Percentiles rank a stretch among this genome's conserved stretches.
Conservation (phyloP, 495 filamentous ascomycete genomes). For the Penicillium coffeae region DNA sequence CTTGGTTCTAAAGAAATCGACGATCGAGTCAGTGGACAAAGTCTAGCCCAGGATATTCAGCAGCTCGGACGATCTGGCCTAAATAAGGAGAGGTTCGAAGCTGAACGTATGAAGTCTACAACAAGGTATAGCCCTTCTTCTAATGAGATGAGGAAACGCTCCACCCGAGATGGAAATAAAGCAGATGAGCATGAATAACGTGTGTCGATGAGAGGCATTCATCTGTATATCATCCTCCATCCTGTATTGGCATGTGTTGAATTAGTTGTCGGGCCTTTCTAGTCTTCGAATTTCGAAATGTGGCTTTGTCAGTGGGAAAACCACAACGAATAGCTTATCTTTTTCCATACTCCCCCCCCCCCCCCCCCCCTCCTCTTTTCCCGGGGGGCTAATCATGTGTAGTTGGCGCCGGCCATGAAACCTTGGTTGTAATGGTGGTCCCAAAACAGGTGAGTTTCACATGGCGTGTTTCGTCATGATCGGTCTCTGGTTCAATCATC, state of each 20-base stretch:
- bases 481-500: neutral
- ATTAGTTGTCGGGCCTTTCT: neutral
- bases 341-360: too few species aligned
- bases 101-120: neutral
- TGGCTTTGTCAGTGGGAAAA: too few species aligned
- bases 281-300: neutral
- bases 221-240: neutral
- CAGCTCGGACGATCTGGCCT: neutral
- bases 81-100: neutral
- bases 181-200: neutral
- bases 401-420: too few species aligned
- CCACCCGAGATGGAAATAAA: neutral
- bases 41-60: neutral
- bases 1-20: neutral
- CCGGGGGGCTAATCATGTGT: too few species aligned
- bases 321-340: too few species aligned
- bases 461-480: neutral
- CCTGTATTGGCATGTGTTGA: neutral
- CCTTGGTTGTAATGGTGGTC: neutral
- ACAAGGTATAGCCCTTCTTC: neutral
- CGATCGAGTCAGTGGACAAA: neutral
- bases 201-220: neutral
- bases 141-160: slow-evolving; percentile 3
- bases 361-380: too few species aligned
- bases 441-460: neutral